Percentiles rank a stretch among this genome's conserved stretches.
phyloP scores from a whole-genome alignment of 2,329 filamentous ascomycete genomes.

The Volutella citrinella region DNA sequence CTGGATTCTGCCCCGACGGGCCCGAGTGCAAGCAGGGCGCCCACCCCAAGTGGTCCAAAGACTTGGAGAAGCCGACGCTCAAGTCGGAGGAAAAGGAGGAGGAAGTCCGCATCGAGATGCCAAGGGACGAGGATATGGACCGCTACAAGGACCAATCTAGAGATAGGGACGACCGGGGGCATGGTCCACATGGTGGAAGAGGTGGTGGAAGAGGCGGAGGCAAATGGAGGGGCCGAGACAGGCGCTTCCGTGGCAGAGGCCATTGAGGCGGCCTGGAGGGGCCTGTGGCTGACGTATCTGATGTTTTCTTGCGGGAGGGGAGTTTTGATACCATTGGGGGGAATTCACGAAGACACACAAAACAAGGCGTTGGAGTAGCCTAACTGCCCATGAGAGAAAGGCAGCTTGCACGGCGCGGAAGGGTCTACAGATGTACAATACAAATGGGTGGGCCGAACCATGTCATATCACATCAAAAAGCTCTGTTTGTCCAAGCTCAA shows the following conservation, averaged over 20 bases:
- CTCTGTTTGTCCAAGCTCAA: too few species aligned
- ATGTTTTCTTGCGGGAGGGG: too few species aligned
- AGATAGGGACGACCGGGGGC: constrained; percentile 31
- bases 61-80: constrained; percentile 72
- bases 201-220: constrained; percentile 35
- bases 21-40: constrained; percentile 72
- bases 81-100: constrained; percentile 64
- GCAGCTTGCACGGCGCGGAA: too few species aligned
- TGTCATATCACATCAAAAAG: too few species aligned
- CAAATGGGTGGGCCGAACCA: too few species aligned
- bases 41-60: constrained; percentile 77
- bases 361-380: too few species aligned
- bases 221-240: constrained; percentile 34
- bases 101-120: constrained; percentile 36
- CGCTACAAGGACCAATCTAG: constrained; percentile 32
- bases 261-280: constrained; percentile 27
- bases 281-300: too few species aligned
- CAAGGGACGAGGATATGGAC: constrained; percentile 37
- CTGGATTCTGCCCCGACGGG: constrained; percentile 89
- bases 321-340: too few species aligned
- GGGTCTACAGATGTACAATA: too few species aligned
- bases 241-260: constrained; percentile 34
- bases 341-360: too few species aligned
- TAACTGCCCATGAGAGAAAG: too few species aligned
- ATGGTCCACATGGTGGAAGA: constrained; percentile 31